A percentile compares a stretch with the other conserved stretches of the same genome.
Evolutionary conservation across 192 early-diverging fungal genomes (phyloP).

Genomic region (Phycomyces blakesleeanus): DNA sequence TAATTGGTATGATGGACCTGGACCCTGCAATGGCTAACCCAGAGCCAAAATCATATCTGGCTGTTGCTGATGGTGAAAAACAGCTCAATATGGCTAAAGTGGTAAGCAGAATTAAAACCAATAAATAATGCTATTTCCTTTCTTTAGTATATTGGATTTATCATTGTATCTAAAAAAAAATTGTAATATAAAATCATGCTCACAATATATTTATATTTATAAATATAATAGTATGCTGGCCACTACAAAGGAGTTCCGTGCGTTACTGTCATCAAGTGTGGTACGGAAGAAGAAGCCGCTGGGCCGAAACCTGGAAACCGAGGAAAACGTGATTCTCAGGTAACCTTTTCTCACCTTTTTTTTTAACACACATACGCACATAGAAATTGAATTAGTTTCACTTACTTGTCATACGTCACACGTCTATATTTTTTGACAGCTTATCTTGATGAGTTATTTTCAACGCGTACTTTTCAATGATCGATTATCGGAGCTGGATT

Average conservation of each 20-base stretch:
- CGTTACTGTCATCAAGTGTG: conserved; percentile 71
- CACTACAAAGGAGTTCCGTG: conserved; percentile 66
- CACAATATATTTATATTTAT: too few species aligned
- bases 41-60: conserved; percentile 70
- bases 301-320: conserved; percentile 82
- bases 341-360: conserved; percentile 65
- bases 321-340: conserved; percentile 94
- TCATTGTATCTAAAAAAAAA: too few species aligned
- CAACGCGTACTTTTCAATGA: conserved; percentile 78
- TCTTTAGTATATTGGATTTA: conserved; percentile 5
- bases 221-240: conserved; percentile 63
- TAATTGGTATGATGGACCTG: conserved; percentile 72
- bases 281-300: conserved; percentile 59
- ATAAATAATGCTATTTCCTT: neutral
- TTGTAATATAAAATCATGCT: too few species aligned
- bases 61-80: conserved; percentile 76
- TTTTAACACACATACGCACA: neutral
- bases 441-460: conserved; percentile 94
- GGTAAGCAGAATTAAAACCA: conserved; percentile 27
- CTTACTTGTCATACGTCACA: conserved; percentile 26
- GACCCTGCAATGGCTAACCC: conserved; percentile 59
- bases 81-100: conserved; percentile 83
- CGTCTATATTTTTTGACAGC: conserved; percentile 40
- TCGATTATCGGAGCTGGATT: conserved; percentile 83
- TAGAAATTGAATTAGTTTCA: too few species aligned